Evolutionary conservation across 23 red algal genomes (phyloP).

Genomic region (Agarophyton chilense): DNA sequence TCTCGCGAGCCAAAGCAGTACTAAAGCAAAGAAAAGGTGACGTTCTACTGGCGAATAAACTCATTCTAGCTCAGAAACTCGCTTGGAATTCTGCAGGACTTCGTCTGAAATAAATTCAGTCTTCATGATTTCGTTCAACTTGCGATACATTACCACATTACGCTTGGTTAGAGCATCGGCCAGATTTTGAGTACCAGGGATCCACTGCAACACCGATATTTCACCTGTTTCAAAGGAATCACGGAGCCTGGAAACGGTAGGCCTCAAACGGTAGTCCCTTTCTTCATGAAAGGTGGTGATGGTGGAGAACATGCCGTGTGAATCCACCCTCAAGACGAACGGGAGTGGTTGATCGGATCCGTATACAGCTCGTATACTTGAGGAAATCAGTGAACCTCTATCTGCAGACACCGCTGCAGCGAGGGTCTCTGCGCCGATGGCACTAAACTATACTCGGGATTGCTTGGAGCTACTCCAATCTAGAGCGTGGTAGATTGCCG

Average conservation of each 20-base stretch:
- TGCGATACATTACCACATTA: not conserved
- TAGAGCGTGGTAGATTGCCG: not conserved
- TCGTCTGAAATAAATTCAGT: not conserved
- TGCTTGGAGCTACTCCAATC: constrained; percentile 13
- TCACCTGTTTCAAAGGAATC: constrained; percentile 32
- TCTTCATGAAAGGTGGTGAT: constrained; percentile 9
- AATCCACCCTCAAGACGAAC: not conserved
- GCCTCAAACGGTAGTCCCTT: not conserved
- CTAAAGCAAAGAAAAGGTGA: too few species aligned
- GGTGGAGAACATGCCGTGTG: not conserved
- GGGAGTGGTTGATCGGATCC: not conserved
- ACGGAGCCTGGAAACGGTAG: not conserved
- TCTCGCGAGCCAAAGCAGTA: too few species aligned
- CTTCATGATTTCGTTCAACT: not conserved
- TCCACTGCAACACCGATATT: not conserved
- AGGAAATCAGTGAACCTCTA: not conserved
- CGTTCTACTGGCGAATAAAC: too few species aligned
- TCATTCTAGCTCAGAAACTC: too few species aligned
- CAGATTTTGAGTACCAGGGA: not conserved
- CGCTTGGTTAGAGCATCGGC: not conserved
- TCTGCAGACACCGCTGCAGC: not conserved
- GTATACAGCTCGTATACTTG: not conserved
- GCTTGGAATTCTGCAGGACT: too few species aligned
- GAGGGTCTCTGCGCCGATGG: too few species aligned
- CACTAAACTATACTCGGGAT: not conserved